Evolutionary conservation across 2,329 filamentous ascomycete species (phyloP), one percentile per base, ranked within the genome.

Genomic region (Pleurostoma richardsiae): DNA sequence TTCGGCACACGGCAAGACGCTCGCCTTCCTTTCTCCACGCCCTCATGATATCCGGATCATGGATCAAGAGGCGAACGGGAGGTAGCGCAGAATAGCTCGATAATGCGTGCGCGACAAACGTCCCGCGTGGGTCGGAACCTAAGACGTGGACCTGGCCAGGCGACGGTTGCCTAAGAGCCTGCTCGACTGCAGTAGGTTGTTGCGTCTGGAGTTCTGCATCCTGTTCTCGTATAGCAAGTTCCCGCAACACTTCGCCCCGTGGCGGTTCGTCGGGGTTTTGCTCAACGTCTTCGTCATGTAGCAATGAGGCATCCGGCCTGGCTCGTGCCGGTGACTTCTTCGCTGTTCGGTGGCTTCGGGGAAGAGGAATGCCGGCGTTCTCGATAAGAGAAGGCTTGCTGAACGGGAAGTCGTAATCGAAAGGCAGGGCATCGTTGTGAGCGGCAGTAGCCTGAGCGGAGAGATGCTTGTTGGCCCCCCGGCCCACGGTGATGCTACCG

Each of bases 401-500:
- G 42, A 54, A 54, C 26, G 55, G 52, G 30, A 51, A 53, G 19
- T 53, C 45, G 53, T 52, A 54, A 46, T 52, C 47, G 30, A 38
- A 29, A 6, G 46, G 42, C 42, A 19, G 19, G 41, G 40, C 11
- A 11, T 28, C n/a, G 48, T 36, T 30, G 36, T 44, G 19, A 19
- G 19, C 19, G 26, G 52, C 42, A 29, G 46, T 46, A 4, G 47
- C 42, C 33, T 48, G 43, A 28, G 52, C 50, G 30, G 51, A 52
- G 38, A 53, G 39, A 45, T 50, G 52, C 47, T 50, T 55, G 49
- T 39, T 65, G 67, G 66, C 67, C 65, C 63, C 68, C 67, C 68
- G 66, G 69, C 67, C 69, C 54, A 42, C 65, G 49, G 40, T 42
- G 29, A 52, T 60, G 66, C 63, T 68, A 72, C 63, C 64, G 63